Evolutionary conservation across 75 land plant genomes (phyloP).

Genomic region (Sequoiadendron giganteum): DNA sequence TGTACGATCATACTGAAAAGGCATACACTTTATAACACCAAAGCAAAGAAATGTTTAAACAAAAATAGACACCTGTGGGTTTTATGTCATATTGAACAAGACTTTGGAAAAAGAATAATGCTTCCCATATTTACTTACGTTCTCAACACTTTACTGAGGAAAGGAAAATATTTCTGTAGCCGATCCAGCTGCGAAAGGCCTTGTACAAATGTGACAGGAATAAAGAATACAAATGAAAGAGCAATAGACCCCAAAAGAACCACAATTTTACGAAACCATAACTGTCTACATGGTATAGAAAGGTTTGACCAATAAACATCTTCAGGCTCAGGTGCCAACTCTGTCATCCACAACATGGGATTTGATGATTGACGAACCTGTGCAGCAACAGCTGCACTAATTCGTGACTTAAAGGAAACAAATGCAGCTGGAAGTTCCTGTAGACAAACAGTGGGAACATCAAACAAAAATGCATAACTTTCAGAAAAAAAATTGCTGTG

Average conservation of each 20-base stretch:
- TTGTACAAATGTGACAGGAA: conserved; percentile 78
- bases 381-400: conserved; percentile 77
- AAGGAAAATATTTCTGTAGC: conserved; percentile 60
- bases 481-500: not conserved
- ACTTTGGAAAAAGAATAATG: not conserved
- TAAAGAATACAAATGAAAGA: conserved; percentile 58
- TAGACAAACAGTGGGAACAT: not conserved
- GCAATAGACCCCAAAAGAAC: conserved; percentile 43
- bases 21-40: not conserved
- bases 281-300: conserved; percentile 54
- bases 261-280: conserved; percentile 66
- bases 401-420: conserved; percentile 89
- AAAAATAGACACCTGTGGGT: not conserved
- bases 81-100: not conserved
- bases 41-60: not conserved
- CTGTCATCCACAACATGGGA: conserved; percentile 91
- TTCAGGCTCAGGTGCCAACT: conserved; percentile 89
- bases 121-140: conserved; percentile 49
- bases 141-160: conserved; percentile 48
- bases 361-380: conserved; percentile 77
- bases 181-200: conserved; percentile 64
- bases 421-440: conserved; percentile 88
- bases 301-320: conserved; percentile 97
- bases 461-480: not conserved
- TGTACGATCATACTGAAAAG: not conserved